These are phyloP conservation scores for Rubia peregrina DNA, from an alignment of 305 asterid genomes.

Conservation along the genomic window DNA sequence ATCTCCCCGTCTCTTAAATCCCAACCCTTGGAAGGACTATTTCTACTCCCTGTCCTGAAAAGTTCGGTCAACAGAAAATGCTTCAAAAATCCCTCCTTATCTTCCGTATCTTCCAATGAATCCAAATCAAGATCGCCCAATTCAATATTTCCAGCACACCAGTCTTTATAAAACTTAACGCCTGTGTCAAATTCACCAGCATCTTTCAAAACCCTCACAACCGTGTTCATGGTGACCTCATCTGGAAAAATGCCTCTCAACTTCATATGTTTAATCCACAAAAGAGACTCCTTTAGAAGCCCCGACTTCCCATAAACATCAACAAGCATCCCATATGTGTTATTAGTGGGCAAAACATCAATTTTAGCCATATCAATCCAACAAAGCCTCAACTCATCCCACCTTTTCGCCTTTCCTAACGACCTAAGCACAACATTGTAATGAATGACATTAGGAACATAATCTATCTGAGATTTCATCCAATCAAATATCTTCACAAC, in stretches of 20 bases:
- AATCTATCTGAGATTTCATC: constrained; percentile 71
- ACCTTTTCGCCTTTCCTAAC: constrained; percentile 71
- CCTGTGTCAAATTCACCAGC: constrained; percentile 67
- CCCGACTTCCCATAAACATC: constrained; percentile 96
- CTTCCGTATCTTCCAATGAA: constrained; percentile 37
- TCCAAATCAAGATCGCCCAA: constrained; percentile 66
- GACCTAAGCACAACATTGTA: constrained; percentile 80
- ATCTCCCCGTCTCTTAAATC: constrained; percentile 27
- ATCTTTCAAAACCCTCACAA: constrained; percentile 77
- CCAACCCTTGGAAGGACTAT: constrained; percentile 22
- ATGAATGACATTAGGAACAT: constrained; percentile 76
- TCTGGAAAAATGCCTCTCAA: constrained; percentile 72
- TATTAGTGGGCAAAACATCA: constrained; percentile 64
- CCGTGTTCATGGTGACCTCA: constrained; percentile 91
- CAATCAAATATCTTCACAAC: constrained; percentile 71
- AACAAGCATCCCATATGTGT: constrained; percentile 82
- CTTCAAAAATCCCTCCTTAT: constrained; percentile 31
- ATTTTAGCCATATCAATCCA: constrained; percentile 90
- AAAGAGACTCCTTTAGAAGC: constrained; percentile 67
- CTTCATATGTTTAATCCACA: constrained; percentile 89
- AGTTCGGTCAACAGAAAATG: constrained; percentile 78
- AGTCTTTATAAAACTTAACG: constrained; percentile 59
- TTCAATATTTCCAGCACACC: constrained; percentile 69
- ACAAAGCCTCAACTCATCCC: constrained; percentile 90
- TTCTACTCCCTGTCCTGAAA: constrained; percentile 68